phyloP scores from a whole-genome alignment of 768 basidiomycete genomes.

The Lactarius quietus region DNA sequence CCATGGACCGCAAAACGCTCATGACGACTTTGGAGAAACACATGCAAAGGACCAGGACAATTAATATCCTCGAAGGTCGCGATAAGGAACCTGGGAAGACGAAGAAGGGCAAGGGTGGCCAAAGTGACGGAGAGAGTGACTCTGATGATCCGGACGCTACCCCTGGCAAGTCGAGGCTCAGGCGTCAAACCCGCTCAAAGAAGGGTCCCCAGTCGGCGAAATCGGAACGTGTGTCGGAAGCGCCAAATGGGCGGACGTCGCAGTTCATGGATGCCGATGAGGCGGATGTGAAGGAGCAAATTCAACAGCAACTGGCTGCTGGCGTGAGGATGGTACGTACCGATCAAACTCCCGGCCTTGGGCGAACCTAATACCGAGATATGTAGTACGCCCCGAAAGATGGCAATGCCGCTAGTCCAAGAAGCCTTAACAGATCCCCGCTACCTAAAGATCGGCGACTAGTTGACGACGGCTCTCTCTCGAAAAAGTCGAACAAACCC shows the following conservation, averaged over 20 bases:
- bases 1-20: slow-evolving; percentile 77
- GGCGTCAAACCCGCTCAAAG: slow-evolving; percentile 35
- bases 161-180: slow-evolving; percentile 50
- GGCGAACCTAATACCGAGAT: not conserved
- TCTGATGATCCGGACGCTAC: slow-evolving; percentile 54
- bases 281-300: slow-evolving; percentile 76
- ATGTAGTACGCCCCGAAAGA: slow-evolving; percentile 57
- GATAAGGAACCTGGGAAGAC: slow-evolving; percentile 33
- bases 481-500: slow-evolving; percentile 38
- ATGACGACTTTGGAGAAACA: slow-evolving; percentile 79
- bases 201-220: slow-evolving; percentile 32
- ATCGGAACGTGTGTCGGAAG: slow-evolving; percentile 39
- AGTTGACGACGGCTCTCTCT: slow-evolving; percentile 39
- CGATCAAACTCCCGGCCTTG: not conserved
- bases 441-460: slow-evolving; percentile 44
- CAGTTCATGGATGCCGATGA: slow-evolving; percentile 93
- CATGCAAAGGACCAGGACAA: slow-evolving; percentile 79
- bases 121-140: slow-evolving; percentile 41
- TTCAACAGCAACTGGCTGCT: slow-evolving; percentile 77
- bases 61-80: slow-evolving; percentile 79
- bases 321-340: slow-evolving; percentile 64
- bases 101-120: slow-evolving; percentile 35
- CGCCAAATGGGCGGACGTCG: slow-evolving; percentile 56
- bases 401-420: slow-evolving; percentile 57
- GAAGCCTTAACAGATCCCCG: slow-evolving; percentile 68